Evolutionary conservation across 2,329 filamentous ascomycete genomes (phyloP), one percentile per base, ranked within the genome.

Genomic region (Epichloe elymi): DNA sequence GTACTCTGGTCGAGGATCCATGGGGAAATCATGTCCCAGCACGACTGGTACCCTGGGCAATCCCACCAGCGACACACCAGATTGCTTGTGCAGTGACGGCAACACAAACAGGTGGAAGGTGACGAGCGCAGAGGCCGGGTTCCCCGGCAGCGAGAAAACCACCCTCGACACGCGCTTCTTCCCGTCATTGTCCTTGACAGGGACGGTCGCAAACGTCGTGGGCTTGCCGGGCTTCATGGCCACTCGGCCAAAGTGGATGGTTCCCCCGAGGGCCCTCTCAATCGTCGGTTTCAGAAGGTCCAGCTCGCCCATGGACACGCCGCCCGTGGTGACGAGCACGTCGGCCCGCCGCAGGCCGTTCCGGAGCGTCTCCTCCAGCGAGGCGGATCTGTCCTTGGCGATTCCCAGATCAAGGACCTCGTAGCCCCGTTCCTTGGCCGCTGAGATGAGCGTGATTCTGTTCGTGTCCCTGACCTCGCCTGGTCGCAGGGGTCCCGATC

Each of bases 191-290:
- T 79, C 72, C 65, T 82, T 83, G 39, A 78, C 72, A 1, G 87
- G 83, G 0, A 97, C 78, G 0, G 88, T 96, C 2, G 93, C 93
- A 65, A 98, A 98, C 0, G 93, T 98, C 0, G 90, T 96, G 2
- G 93, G 93, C 68, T 97, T 98, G 4, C 93, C 93, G 0, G 93
- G 93, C 71, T 98, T 98, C 93, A 98, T 97, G 50, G 85, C 80
- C 3, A 98, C 93, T 3, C 93, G 85, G 23, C 93, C 93, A 60
- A 98, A 98, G 67, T 96, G 93, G 57, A 98, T 95, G 0, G 84
- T 93, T 7, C 93, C 93, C 89, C 89, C 88, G 1, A 98, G 78
- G 1, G 82, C 76, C 41, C 91, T 84, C 71, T 97, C 93, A 60
- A 98, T 87, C 0, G 91, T 97, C 0, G 93, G 91, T 65, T 98